Percentiles rank a stretch among this genome's conserved stretches.
phyloP scores from a whole-genome alignment of 2,329 filamentous ascomycete species.

The Parafenestella ontariensis region DNA sequence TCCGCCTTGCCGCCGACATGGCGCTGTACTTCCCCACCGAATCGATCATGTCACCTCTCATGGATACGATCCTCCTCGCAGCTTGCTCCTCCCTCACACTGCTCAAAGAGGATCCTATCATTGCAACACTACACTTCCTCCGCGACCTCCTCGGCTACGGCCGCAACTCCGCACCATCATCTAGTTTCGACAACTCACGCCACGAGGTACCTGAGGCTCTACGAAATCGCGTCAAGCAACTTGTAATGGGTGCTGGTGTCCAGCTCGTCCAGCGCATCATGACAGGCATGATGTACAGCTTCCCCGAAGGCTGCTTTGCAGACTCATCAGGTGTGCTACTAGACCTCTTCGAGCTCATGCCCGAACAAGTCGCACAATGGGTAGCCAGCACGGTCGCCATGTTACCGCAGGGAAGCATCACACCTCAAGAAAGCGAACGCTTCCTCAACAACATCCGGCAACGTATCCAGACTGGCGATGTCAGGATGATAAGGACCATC shows the following conservation, averaged over 20 bases:
- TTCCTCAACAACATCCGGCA: conserved; percentile 83
- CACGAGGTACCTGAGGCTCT: conserved; percentile 72
- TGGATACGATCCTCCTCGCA: conserved; percentile 84
- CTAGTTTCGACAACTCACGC: conserved; percentile 67
- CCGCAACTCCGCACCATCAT: conserved; percentile 69
- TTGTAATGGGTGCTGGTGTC: conserved; percentile 75
- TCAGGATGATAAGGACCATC: conserved; percentile 80
- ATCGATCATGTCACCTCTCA: conserved; percentile 78
- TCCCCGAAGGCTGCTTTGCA: conserved; percentile 92
- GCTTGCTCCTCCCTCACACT: conserved; percentile 85
- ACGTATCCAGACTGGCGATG: conserved; percentile 71
- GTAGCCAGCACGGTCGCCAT: conserved; percentile 83
- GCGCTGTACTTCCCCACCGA: conserved; percentile 90
- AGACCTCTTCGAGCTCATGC: conserved; percentile 85
- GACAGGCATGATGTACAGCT: conserved; percentile 99
- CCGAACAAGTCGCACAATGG: conserved; percentile 80
- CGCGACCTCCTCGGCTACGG: conserved; percentile 91
- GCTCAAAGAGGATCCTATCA: conserved; percentile 89
- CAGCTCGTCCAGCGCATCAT: conserved; percentile 85
- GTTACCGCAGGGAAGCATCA: conserved; percentile 77
- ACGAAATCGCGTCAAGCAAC: conserved; percentile 73
- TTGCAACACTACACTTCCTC: conserved; percentile 89
- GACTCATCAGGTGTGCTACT: conserved; percentile 94
- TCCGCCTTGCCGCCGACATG: conserved; percentile 88
- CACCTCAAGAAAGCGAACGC: conserved; percentile 78